Base-by-base conservation (phyloP, 1,284 basidiomycete genomes). In the Xanthoconium separans region DNA sequence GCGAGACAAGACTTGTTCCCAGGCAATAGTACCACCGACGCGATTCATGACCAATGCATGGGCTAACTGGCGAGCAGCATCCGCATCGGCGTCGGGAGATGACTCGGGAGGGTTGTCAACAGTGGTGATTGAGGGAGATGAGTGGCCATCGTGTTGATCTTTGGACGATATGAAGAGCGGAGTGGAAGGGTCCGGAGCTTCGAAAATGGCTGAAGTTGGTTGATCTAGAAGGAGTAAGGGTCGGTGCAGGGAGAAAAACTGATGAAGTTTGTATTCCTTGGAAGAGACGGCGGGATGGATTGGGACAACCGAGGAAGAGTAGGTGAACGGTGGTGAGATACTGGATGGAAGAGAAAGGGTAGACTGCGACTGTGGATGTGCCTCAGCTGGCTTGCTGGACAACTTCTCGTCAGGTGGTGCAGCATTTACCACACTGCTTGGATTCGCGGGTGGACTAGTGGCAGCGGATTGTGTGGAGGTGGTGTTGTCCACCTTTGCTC, bases 171-270 rank as follows among this genome's bases (percentile, higher is more conserved):
- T 52, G 59, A 73, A 70, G 27, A 75, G 53, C 9, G 74, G 64
- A 4, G 61, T 54, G 22, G 70, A 63, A 12, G 70, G 52, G 15
- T 76, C 70, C 13, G 75, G 65, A n/a, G 79, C 66, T 18, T 82
- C 76, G 62, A 91, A 82, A 51, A 89, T 77, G 29, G 78, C 63
- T 6, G 80, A 68, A 0, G 73, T 58, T 0, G 88, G 81, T 58
- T 84, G 78, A 27, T 78, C 72, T 41, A 91, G 74, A 22, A 87
- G 78, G 16, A 90, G 80, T 5, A 91, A 75, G 2, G 89, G 89
- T 31, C 89, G 79, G 61, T 91, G 83, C 37, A 89, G 71, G 4
- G 89, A 82, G 72, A 91, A 91, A 71, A 91, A 91, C 54, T 87
- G 85, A 63, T 90, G 87, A 15, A 89, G 77, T 61, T 82, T 85